Evolutionary conservation across 805 yeast genomes (phyloP).

Genomic region (Candida suzukii): DNA sequence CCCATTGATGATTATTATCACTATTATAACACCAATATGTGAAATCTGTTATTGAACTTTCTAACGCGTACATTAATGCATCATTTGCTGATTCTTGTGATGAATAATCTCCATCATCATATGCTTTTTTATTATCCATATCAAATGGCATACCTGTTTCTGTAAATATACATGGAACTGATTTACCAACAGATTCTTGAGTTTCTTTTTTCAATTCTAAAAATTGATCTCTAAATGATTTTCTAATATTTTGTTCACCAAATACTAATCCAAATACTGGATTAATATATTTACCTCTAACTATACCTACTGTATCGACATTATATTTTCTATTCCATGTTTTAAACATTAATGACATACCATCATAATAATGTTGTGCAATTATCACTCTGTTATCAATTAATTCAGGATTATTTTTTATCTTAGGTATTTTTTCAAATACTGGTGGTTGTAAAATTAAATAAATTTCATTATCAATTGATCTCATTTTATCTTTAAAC

Average conservation of each 20-base stretch:
- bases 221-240: constrained; percentile 63
- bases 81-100: constrained; percentile 81
- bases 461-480: constrained; percentile 37
- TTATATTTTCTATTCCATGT: constrained; percentile 79
- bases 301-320: constrained; percentile 83
- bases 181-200: constrained; percentile 46
- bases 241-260: constrained; percentile 76
- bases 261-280: constrained; percentile 72
- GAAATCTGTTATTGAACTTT: constrained; percentile 62
- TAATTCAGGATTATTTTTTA: constrained; percentile 39
- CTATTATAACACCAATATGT: constrained; percentile 84
- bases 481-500: constrained; percentile 44
- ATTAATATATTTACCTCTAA: constrained; percentile 66
- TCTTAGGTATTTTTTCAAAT: constrained; percentile 64
- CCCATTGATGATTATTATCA: constrained; percentile 71
- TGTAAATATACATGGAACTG: constrained; percentile 71
- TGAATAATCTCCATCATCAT: constrained; percentile 53
- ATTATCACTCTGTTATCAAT: constrained; percentile 61
- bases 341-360: constrained; percentile 86
- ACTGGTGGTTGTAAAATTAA: constrained; percentile 79
- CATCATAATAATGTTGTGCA: constrained; percentile 92
- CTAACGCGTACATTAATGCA: constrained; percentile 73
- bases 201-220: constrained; percentile 63
- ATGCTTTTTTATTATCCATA: constrained; percentile 79
- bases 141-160: constrained; percentile 99